Evolutionary conservation across 108 stramenopile species (phyloP), one percentile per base, ranked within the genome.

Genomic region (Skeletonema grethae): DNA sequence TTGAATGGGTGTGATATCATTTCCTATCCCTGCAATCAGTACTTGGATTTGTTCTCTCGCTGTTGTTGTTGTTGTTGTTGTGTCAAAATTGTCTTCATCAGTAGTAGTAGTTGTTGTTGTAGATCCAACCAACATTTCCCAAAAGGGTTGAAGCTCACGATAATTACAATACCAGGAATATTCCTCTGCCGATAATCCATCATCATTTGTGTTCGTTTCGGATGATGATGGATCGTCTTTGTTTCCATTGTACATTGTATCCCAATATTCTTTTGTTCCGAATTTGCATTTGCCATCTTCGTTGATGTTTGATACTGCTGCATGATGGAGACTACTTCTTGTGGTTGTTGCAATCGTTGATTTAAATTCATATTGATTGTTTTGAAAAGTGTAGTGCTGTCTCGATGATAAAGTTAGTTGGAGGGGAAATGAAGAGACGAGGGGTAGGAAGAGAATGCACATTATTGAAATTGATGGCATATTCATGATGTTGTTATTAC

Each of bases 161-260:
- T 77, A 86, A 4, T 68, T 67, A 53, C 67, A 50, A 65, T 86
- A 86, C 85, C 85, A 86, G n/a, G 82, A 80, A 73, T 73, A 86
- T 12, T 62, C 16, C 16, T 41, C 46, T 12, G 43, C 12, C 13
- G 43, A n/a, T 13, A 45, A n/a, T 2, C n/a, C 43, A 45, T 45
- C 43, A 45, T n/a, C 43, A 45, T 45, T 45, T 4, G 11, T 45
- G n/a, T 45, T n/a, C n/a, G n/a, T n/a, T n/a, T n/a, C n/a, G n/a
- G n/a, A n/a, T n/a, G n/a, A n/a, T n/a, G n/a, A 45, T 45, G 43
- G 34, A 34, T 16, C 65, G 25, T 63, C 59, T 0, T 28, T 28
- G 25, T 28, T 28, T 34, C 34, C 5, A 34, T 43, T 56, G 61
- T 84, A 84, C 9, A 65, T 29, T n/a, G 65, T 62, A 61, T 84